A percentile compares a stretch with the other conserved stretches of the same genome.
Evolutionary conservation across 768 basidiomycete species (phyloP).

Genomic region (Sarcodon aspratus): DNA sequence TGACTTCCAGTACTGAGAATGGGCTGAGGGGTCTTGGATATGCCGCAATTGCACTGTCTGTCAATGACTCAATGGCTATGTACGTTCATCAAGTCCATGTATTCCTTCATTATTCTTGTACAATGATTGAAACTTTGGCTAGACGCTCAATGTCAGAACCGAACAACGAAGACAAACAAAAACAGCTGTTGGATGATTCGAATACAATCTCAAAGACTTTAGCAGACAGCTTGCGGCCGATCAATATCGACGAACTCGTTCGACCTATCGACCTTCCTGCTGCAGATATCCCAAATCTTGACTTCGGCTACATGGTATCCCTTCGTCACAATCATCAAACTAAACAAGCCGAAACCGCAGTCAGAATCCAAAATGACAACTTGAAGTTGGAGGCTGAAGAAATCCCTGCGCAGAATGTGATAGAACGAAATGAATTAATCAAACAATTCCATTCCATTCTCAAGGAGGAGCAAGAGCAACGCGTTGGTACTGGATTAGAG

Average conservation of each 20-base stretch:
- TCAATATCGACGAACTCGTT: not conserved
- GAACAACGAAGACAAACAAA: not conserved
- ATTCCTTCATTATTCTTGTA: not conserved
- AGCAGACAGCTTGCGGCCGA: not conserved
- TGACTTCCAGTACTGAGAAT: not conserved
- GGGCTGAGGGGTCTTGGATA: not conserved
- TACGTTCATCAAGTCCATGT: not conserved
- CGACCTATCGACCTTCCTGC: not conserved
- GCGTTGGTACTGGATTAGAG: not conserved
- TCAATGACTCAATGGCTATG: not conserved
- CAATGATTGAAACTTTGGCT: not conserved
- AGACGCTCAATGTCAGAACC: not conserved
- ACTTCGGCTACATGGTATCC: not conserved
- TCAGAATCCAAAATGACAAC: not conserved
- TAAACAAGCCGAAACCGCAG: not conserved
- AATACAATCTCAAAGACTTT: not conserved
- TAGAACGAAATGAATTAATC: not conserved
- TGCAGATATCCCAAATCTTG: not conserved
- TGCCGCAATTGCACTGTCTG: not conserved
- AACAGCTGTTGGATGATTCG: not conserved
- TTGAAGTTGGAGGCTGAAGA: too few relatives aligned
- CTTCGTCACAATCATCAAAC: conserved; percentile 1
- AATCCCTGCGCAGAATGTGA: not conserved
- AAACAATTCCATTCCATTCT: not conserved
- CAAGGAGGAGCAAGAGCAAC: not conserved